These are phyloP conservation scores for Cyclotella baltica DNA, from an alignment of 108 stramenopile species.

Conservation along the genomic window DNA sequence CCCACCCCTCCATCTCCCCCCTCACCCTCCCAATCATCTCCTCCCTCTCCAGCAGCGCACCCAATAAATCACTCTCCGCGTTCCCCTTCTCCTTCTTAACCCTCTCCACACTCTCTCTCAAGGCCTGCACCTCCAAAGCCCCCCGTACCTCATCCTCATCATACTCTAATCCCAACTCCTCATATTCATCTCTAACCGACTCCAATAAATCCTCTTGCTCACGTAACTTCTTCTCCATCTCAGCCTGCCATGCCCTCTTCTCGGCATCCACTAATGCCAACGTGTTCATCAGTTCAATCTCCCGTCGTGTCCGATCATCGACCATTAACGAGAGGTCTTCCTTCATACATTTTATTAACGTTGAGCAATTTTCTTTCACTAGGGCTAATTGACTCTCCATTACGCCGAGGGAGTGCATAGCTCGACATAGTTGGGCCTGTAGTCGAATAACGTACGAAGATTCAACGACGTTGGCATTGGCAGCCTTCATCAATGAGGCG, in stretches of 20 bases:
- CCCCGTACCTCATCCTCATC: slow-evolving; percentile 50
- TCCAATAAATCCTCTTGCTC: slow-evolving; percentile 58
- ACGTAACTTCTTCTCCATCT: slow-evolving; percentile 61
- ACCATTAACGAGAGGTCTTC: slow-evolving; percentile 59
- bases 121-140: slow-evolving; percentile 52
- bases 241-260: slow-evolving; percentile 55
- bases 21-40: slow-evolving; percentile 51
- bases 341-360: slow-evolving; percentile 56
- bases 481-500: slow-evolving; percentile 38
- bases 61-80: slow-evolving; percentile 71
- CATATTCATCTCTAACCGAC: slow-evolving; percentile 56
- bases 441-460: slow-evolving; percentile 74
- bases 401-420: slow-evolving; percentile 84
- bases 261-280: slow-evolving; percentile 65
- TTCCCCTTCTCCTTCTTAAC: slow-evolving; percentile 57
- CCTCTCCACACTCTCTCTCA: slow-evolving; percentile 55
- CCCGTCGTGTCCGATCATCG: slow-evolving; percentile 73
- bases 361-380: slow-evolving; percentile 51
- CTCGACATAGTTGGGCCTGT: slow-evolving; percentile 85
- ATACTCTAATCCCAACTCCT: slow-evolving; percentile 53
- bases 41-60: slow-evolving; percentile 63
- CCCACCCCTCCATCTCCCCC: slow-evolving; percentile 52
- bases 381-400: slow-evolving; percentile 82
- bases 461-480: slow-evolving; percentile 46
- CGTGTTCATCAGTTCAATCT: slow-evolving; percentile 80